Percentiles rank a stretch among this genome's conserved stretches.
Evolutionary conservation across 805 yeast species (phyloP).

Genomic region (Sugiyamaella floridensis): DNA sequence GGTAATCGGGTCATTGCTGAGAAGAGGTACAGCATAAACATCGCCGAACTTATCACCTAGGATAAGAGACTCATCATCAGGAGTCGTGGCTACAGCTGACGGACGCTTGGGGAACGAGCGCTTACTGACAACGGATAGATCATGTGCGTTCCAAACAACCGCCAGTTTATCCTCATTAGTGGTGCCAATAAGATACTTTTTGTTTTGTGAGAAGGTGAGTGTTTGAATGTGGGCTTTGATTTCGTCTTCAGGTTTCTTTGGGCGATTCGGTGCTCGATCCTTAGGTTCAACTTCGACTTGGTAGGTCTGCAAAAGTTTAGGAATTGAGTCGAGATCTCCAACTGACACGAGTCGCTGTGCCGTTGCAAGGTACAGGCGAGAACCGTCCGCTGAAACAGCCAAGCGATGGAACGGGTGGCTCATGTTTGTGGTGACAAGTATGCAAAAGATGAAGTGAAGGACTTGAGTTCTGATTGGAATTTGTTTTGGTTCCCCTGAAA

Average conservation of each 20-base stretch:
- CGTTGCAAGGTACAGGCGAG: conserved; percentile 9
- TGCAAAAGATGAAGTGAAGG: not conserved
- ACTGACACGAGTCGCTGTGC: not conserved
- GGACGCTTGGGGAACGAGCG: conserved; percentile 89
- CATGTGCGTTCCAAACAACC: conserved; percentile 46
- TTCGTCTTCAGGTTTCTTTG: conserved; percentile 37
- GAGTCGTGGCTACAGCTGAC: conserved; percentile 61
- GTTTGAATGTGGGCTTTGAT: conserved; percentile 62
- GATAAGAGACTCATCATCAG: conserved; percentile 44
- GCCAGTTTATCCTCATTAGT: conserved; percentile 83
- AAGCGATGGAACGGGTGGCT: conserved; percentile 6
- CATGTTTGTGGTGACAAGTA: not conserved
- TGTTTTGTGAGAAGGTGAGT: conserved; percentile 47
- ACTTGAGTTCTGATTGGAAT: not conserved
- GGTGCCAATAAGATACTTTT: conserved; percentile 52
- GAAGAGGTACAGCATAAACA: conserved; percentile 58
- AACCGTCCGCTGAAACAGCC: conserved; percentile 3
- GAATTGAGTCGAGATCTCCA: not conserved
- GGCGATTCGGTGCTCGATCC: not conserved
- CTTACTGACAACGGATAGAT: conserved; percentile 51
- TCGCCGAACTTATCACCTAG: conserved; percentile 97
- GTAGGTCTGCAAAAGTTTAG: not conserved
- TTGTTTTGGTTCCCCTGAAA: not conserved
- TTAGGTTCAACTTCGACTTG: not conserved
- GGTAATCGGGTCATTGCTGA: conserved; percentile 9